phyloP scores from a whole-genome alignment of 495 filamentous ascomycete species.

The Neurospora sp. region DNA sequence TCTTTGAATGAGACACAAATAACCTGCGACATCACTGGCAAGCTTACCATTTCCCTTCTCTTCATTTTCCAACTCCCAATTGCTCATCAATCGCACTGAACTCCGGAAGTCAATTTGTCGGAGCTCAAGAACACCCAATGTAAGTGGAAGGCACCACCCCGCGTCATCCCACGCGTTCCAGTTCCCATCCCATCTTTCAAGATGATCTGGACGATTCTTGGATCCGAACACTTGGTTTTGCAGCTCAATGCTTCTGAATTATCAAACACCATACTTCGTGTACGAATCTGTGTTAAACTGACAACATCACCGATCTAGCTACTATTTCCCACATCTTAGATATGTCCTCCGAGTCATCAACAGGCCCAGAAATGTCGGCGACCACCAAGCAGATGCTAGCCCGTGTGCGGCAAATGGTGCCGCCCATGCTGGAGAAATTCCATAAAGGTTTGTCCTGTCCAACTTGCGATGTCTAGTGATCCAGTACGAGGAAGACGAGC shows the following conservation, averaged over 20 bases:
- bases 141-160: neutral
- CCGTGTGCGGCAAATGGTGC: constrained; percentile 83
- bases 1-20: neutral
- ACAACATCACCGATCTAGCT: neutral
- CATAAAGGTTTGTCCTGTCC: constrained; percentile 69
- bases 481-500: neutral
- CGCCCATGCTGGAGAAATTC: constrained; percentile 89
- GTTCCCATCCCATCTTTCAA: neutral
- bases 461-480: too few relatives aligned
- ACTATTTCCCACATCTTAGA: neutral
- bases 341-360: constrained; percentile 1
- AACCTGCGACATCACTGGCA: neutral
- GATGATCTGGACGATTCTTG: neutral
- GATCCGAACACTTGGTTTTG: neutral
- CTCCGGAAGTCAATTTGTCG: neutral
- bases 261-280: neutral
- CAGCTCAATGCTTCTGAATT: neutral
- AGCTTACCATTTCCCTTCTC: neutral
- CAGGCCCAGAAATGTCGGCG: constrained; percentile 29
- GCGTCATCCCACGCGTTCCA: neutral
- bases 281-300: neutral
- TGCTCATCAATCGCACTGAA: neutral
- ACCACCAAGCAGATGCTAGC: constrained; percentile 54
- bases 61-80: neutral
- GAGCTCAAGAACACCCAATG: neutral